Base-by-base conservation (phyloP, 2,329 filamentous ascomycete species). In the Fusarium sp. region DNA sequence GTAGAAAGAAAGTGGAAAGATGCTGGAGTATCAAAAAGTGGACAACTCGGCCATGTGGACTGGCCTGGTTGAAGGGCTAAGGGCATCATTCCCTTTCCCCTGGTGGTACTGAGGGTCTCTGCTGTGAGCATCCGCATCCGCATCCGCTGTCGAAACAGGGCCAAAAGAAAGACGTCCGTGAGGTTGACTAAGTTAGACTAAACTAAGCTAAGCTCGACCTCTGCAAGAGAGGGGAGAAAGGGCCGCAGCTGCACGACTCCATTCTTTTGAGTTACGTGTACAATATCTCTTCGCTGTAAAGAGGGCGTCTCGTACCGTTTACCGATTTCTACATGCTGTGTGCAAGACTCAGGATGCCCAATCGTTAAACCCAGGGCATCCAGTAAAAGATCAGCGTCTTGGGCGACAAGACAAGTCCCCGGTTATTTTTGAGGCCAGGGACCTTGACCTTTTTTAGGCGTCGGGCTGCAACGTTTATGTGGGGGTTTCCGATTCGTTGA, bases 391-490 rank as follows among this genome's bases (percentile, higher is more conserved):
- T 68, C 46, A 46, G 59, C 51, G 39, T 40, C 39, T 57, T 66
- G 58, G 67, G 42, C 43, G 34, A 45, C 44, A 36, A 36, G 17
- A 36, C 28, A 56, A 32, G 3, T 46, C 49, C 57, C 62, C 64
- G 48, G 46, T 30, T 38, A 20, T n/a, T 64, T 69, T 69, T 69
- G 67, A 69, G 67, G 67, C 67, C 66, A 56, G 54, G 49, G 21
- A 38, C 36, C 26, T 54, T 30, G 15, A 47, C 19, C 23, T 48
- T 46, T 34, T 42, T 68, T 49, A 49, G 65, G 60, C 65, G 44
- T 69, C 62, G 62, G 67, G 67, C 67, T 70, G 67, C 67, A 69
- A 69, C 66, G 54, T 64, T 60, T 63, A 69, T 69, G 67, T 69
- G 67, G 67, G 67, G 67, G 45, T 40, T 46, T 69, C 62, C 67